phyloP scores from a whole-genome alignment of 1,284 basidiomycete genomes.

The Xerocomus cyaneibrunnescens region DNA sequence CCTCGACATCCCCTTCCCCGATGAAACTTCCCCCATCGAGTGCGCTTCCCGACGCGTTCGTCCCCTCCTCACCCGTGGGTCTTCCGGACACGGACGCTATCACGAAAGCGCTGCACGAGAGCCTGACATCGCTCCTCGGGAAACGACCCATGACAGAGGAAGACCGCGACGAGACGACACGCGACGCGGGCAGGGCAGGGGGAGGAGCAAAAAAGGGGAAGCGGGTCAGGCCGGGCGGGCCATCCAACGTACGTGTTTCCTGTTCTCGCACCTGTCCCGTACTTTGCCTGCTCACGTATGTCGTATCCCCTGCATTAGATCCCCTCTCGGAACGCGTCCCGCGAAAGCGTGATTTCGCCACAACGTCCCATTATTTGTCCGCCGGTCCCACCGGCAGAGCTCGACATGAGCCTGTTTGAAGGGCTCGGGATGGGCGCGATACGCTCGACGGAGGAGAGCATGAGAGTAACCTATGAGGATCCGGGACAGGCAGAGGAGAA shows the following conservation, averaged over 20 bases:
- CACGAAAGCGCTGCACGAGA: conserved; percentile 53
- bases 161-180: conserved; percentile 21
- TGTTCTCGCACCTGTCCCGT: too few relatives aligned
- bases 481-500: conserved; percentile 59
- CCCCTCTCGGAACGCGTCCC: conserved; percentile 40
- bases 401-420: conserved; percentile 36
- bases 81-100: conserved; percentile 23
- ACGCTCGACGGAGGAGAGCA: conserved; percentile 40
- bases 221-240: conserved; percentile 41
- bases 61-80: conserved; percentile 23
- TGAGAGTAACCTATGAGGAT: conserved; percentile 67
- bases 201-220: conserved; percentile 38
- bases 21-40: conserved; percentile 46
- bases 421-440: conserved; percentile 9
- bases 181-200: conserved; percentile 11
- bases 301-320: too few relatives aligned
- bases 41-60: conserved; percentile 18
- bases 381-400: conserved; percentile 10
- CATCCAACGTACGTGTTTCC: conserved; percentile 42
- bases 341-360: conserved; percentile 25
- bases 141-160: conserved; percentile 55
- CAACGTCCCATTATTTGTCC: conserved; percentile 7
- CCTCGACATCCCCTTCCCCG: conserved; percentile 58
- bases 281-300: not conserved
- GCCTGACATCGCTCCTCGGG: conserved; percentile 62